Evolutionary conservation across 2,329 filamentous ascomycete genomes (phyloP), one percentile per base, ranked within the genome.

Genomic region (Fusarium redolens): DNA sequence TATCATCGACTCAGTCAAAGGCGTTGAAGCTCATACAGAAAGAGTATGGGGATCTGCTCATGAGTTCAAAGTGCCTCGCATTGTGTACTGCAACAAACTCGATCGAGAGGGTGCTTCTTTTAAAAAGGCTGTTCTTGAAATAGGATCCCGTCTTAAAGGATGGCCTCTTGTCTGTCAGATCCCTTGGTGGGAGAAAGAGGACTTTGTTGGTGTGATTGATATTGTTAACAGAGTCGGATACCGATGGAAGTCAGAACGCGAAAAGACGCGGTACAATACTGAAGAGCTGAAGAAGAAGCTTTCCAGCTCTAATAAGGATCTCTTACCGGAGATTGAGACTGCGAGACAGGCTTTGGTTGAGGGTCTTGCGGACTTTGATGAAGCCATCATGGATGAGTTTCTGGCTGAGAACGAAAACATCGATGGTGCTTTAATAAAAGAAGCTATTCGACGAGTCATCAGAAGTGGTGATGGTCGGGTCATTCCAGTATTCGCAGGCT

Each of bases 1-100:
- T 78, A 95, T 97, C 77, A 90, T 97, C 12, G 95, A 97, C 79
- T 95, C 93, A 0, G 95, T 97, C 41, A 95, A 96, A 68, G 95
- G 95, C 3, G 96, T 99, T 28, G 96, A 99, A 82, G 96, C 96
- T 3, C 96, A 98, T 80, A 98, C 96, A 0, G 96, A 99, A 80
- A 92, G 97, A 76, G 96, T 99, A 6, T 99, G 96, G 96, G 88
- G 89, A 18, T 96, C 97, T 71, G 95, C 96, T 11, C 93, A 93
- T 58, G 90, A 92, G 50, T 97, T 97, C 79, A 87, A 87, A 28
- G 97, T 98, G 44, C 96, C 96, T 0, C 88, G 94, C 30, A 88
- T 95, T 57, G 86, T 94, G 51, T 94, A 91, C 74, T 89, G 94
- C 76, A 95, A 95, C 82, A 95, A 95, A 78, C 86, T 95, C 11